Conservation (phyloP, 352 stramenopile genomes). For the Pythium brassicae region DNA sequence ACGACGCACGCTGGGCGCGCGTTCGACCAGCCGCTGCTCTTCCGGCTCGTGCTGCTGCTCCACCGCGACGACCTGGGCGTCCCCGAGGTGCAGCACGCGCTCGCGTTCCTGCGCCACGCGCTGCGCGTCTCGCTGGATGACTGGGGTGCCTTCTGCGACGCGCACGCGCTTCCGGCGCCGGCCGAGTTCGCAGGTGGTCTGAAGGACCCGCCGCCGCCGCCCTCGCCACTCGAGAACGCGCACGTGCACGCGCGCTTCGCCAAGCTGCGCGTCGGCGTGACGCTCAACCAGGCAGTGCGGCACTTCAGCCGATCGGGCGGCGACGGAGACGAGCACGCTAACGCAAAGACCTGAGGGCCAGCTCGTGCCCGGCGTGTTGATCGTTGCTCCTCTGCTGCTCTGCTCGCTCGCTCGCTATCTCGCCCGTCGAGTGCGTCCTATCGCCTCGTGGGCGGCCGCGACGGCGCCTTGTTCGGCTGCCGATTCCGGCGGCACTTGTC, state of each 20-base stretch:
- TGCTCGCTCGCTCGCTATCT: neutral
- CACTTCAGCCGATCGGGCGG: conserved; percentile 10
- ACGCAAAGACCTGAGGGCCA: neutral
- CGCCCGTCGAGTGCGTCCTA: neutral
- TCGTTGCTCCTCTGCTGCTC: neutral
- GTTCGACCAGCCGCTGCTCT: conserved; percentile 38
- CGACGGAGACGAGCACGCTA: neutral
- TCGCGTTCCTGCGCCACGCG: conserved; percentile 38
- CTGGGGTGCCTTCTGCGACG: conserved; percentile 44
- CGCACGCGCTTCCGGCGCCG: conserved; percentile 26
- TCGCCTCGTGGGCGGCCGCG: neutral
- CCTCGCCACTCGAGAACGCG: conserved; percentile 12
- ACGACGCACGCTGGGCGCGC: conserved; percentile 37
- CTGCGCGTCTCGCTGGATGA: conserved; percentile 27
- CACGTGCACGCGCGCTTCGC: conserved; percentile 19
- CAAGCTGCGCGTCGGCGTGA: conserved; percentile 26
- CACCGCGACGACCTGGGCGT: conserved; percentile 44
- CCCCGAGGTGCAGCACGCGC: conserved; percentile 39
- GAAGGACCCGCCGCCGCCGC: too few species aligned
- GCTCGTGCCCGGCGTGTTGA: too few species aligned
- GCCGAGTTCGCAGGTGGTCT: conserved; percentile 26
- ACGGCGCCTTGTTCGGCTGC: conserved; percentile 11
- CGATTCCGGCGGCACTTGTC: conserved; percentile 24
- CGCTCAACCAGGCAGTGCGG: conserved; percentile 28
- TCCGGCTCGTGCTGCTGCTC: conserved; percentile 35